Base-by-base conservation (phyloP, 73 alveolate genomes). In the Uronychia binucleata region DNA sequence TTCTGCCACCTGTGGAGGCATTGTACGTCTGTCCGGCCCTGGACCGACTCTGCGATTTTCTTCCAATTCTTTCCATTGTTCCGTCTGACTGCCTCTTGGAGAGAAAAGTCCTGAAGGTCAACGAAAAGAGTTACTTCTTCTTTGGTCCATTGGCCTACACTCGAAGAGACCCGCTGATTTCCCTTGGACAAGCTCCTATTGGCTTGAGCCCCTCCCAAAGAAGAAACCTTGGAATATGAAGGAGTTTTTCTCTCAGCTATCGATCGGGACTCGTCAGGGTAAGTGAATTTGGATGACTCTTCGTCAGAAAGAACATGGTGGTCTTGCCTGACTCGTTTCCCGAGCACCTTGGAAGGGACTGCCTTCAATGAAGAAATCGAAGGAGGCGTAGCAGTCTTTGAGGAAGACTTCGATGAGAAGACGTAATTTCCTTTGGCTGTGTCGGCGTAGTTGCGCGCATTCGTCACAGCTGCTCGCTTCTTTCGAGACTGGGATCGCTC, bases 21-120 rank as follows among this genome's bases (percentile, higher is more conserved):
- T 77, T 94, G 94, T 59, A 94, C 93, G 67, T 88, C 92, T 0
- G 97, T 87, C n/a, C 97, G 33, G 27, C 98, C 98, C 33, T 85
- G 89, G 1, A 94, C 80, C 8, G 80, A 83, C 57, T 92, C 91
- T 26, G 97, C 92, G 28, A 94, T 92, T 75, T 83, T 87, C 87
- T 91, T 92, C 98, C 98, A 94, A 32, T 93, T 90, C 29, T 90
- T 85, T 28, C 93, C 93, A 28, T 89, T 90, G 58, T 93, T 81
- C 59, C 76, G 59, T 33, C 75, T 85, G 75, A 91, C 96, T 0
- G 93, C 90, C 13, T 78, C 86, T 27, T 90, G 31, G 26, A 91
- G 86, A 0, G 32, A 67, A 33, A 30, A 8, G 59, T 89, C 95
- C 89, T 87, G 74, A 82, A 60, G 11, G 29, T 30, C 28, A 8